Evolutionary conservation across 2,329 filamentous ascomycete genomes (phyloP), one percentile per base, ranked within the genome.

Genomic region (Diaporthe destruens): DNA sequence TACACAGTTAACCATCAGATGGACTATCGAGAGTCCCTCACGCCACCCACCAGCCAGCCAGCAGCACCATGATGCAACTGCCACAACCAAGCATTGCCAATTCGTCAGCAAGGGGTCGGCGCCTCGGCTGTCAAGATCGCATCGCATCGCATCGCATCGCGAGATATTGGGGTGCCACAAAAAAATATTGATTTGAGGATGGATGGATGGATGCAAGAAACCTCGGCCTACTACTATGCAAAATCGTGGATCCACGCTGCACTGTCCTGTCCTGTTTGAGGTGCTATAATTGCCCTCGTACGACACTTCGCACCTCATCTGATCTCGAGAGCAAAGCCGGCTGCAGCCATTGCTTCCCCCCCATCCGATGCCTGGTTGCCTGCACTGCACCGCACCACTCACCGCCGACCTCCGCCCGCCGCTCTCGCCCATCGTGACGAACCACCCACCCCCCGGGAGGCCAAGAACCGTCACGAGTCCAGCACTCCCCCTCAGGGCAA

Each of bases 391-490:
- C 12, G 42, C 44, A 47, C 44, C 29, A 51, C 44, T 65, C 61
- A 51, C 44, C 61, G 61, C 61, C 61, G 61, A 65, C 61, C 61
- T 65, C 61, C 61, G 61, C 44, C 61, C 56, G 36, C 36, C 56
- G 56, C 9, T 14, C 39, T 16, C 44, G 44, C 16, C 44, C 44
- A 49, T 63, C 61, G 61, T 65, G 61, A 51, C 44, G 39, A 47
- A 32, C 20, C 29, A 29, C 29, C 29, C 29, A 29, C 29, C 29
- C 12, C 6, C 59, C 61, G 3, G n/a, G 42, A n/a, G 61, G 61
- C 61, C 61, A 66, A 66, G 61, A 66, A 32, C 32, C 32, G 61
- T 66, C 44, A 65, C 61, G 61, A 66, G 61, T 25, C n/a, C 61
- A 51, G 44, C 29, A 4, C 61, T 14, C 47, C 61, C 61, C 5